phyloP scores from a whole-genome alignment of 1,139 yeast species.

The Lodderomyces theae region DNA sequence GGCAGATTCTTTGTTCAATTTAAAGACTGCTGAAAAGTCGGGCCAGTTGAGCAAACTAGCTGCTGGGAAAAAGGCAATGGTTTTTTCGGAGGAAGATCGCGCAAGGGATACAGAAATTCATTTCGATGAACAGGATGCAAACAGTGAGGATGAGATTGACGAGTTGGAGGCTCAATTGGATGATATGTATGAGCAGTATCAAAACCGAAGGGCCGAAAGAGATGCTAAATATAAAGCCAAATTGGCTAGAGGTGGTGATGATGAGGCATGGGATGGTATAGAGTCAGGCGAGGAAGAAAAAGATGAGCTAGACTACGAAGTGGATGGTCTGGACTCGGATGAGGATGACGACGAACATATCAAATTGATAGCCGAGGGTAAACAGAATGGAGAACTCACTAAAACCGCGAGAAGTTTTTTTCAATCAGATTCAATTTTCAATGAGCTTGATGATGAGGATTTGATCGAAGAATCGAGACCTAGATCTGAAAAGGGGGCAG shows the following conservation, averaged over 20 bases:
- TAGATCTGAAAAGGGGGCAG: constrained; percentile 10
- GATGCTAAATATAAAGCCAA: constrained; percentile 81
- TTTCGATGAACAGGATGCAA: constrained; percentile 31
- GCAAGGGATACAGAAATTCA: constrained; percentile 55
- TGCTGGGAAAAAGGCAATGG: constrained; percentile 79
- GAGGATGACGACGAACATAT: constrained; percentile 78
- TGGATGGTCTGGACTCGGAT: constrained; percentile 43
- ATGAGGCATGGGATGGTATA: constrained; percentile 88
- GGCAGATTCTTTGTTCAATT: constrained; percentile 75
- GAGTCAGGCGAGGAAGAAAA: constrained; percentile 39
- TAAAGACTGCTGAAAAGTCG: constrained; percentile 79
- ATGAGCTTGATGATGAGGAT: constrained; percentile 52
- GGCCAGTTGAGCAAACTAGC: constrained; percentile 74
- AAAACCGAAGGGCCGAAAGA: constrained; percentile 70
- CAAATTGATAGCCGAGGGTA: constrained; percentile 56
- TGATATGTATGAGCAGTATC: constrained; percentile 73
- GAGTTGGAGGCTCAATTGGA: constrained; percentile 79
- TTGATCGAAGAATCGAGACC: constrained; percentile 29
- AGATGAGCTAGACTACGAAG: constrained; percentile 42
- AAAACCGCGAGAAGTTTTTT: constrained; percentile 74
- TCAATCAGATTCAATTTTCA: constrained; percentile 71
- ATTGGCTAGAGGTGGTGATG: constrained; percentile 74
- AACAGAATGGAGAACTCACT: constrained; percentile 49
- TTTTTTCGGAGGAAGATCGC: constrained; percentile 56
- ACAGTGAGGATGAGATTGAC: constrained; percentile 56